phyloP scores from a whole-genome alignment of 345 rosid species.

The Cardamine resedifolia region DNA sequence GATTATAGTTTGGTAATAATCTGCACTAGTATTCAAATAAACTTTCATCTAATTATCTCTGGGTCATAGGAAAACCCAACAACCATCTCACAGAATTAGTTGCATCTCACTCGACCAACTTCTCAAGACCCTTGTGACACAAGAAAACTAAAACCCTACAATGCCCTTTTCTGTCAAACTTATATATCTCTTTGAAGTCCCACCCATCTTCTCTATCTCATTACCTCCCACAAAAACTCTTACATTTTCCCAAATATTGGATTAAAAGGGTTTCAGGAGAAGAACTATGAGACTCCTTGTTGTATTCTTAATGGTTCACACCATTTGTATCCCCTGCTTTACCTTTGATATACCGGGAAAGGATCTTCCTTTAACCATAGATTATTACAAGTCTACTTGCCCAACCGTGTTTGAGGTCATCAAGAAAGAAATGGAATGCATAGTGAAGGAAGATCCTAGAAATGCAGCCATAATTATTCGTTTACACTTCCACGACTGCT shows the following conservation, averaged over 20 bases:
- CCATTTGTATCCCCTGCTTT: slow-evolving; percentile 24
- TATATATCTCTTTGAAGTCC: slow-evolving; percentile 32
- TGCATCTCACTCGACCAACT: slow-evolving; percentile 41
- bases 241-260: background rate
- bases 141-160: slow-evolving; percentile 30
- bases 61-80: slow-evolving; percentile 37
- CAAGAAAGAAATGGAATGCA: slow-evolving; percentile 87
- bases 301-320: slow-evolving; percentile 33
- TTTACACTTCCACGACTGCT: slow-evolving; percentile 90
- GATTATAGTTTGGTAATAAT: background rate
- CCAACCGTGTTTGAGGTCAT: slow-evolving; percentile 64
- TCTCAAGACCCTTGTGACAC: slow-evolving; percentile 28
- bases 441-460: slow-evolving; percentile 75
- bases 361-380: slow-evolving; percentile 55
- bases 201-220: slow-evolving; percentile 18
- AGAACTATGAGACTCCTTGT: slow-evolving; percentile 29
- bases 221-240: slow-evolving; percentile 4
- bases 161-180: slow-evolving; percentile 9
- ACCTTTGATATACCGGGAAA: slow-evolving; percentile 34
- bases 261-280: slow-evolving; percentile 16
- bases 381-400: slow-evolving; percentile 70
- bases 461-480: slow-evolving; percentile 72
- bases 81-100: slow-evolving; percentile 39
- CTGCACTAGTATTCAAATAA: background rate
- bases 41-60: background rate